phyloP scores from a whole-genome alignment of 495 filamentous ascomycete genomes.

The Penicillium crystallinum region DNA sequence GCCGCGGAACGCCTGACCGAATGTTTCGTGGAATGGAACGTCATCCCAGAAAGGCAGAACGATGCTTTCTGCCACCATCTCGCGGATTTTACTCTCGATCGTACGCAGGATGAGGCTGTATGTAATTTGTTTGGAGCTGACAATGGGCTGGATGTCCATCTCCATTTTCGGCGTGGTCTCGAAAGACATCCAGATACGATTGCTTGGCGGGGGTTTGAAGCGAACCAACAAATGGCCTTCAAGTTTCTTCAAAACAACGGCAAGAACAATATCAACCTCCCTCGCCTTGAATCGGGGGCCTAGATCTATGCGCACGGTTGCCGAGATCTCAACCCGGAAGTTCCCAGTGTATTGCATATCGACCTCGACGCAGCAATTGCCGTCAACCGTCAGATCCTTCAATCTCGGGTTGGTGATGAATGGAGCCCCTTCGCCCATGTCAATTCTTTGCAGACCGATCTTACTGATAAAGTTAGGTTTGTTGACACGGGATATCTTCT shows the following conservation, averaged over 20 bases:
- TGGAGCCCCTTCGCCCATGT: slow-evolving; percentile 82
- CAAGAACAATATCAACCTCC: slow-evolving; percentile 84
- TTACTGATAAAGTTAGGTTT: slow-evolving; percentile 84
- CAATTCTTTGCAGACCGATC: slow-evolving; percentile 71
- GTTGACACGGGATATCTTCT: slow-evolving; percentile 92
- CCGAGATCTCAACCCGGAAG: slow-evolving; percentile 81
- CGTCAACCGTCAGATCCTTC: slow-evolving; percentile 86
- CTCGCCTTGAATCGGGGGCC: slow-evolving; percentile 82
- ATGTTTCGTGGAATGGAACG: slow-evolving; percentile 77
- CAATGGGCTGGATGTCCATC: slow-evolving; percentile 87
- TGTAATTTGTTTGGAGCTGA: slow-evolving; percentile 91
- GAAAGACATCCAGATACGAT: slow-evolving; percentile 91
- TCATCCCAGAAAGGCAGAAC: slow-evolving; percentile 98
- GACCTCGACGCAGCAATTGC: slow-evolving; percentile 77
- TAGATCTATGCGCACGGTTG: slow-evolving; percentile 85
- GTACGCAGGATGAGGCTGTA: slow-evolving; percentile 85
- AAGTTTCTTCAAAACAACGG: slow-evolving; percentile 77
- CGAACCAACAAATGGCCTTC: slow-evolving; percentile 79
- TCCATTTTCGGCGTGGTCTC: slow-evolving; percentile 88
- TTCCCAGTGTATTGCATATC: slow-evolving; percentile 86
- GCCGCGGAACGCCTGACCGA: slow-evolving; percentile 70
- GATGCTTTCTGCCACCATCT: slow-evolving; percentile 85
- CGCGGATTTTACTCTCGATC: slow-evolving; percentile 90
- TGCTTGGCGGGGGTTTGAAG: slow-evolving; percentile 93
- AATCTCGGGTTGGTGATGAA: slow-evolving; percentile 84